Conservation (phyloP, 2,329 filamentous ascomycete genomes). For the Bipolaris bicolor region DNA sequence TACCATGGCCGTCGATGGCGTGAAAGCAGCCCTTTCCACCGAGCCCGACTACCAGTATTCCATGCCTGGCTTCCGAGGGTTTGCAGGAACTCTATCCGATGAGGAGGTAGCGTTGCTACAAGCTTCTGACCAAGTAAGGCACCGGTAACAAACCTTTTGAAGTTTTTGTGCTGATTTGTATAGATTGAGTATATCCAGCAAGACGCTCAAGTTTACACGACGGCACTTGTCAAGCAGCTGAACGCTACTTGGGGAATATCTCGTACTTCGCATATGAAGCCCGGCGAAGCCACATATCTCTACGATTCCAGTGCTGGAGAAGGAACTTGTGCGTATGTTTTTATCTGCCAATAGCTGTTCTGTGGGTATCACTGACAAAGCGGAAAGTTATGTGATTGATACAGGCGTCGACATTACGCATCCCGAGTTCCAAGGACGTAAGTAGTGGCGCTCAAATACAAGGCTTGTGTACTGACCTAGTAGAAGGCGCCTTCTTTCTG, state of each 20-base stretch:
- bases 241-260: slow-evolving; percentile 50
- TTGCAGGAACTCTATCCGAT: too few species aligned
- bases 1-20: too few species aligned
- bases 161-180: background rate
- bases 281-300: slow-evolving; percentile 41
- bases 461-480: background rate
- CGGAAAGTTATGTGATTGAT: slow-evolving; percentile 63
- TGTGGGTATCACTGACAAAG: background rate
- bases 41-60: too few species aligned
- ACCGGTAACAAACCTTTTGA: too few species aligned
- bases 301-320: slow-evolving; percentile 48
- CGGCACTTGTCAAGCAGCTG: slow-evolving; percentile 41
- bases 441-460: slow-evolving; percentile 7
- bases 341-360: background rate
- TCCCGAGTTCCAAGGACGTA: slow-evolving; percentile 47
- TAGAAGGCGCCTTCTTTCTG: slow-evolving; percentile 33
- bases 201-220: slow-evolving; percentile 38
- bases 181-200: slow-evolving; percentile 45
- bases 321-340: slow-evolving; percentile 51
- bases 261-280: slow-evolving; percentile 45
- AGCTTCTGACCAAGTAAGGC: too few species aligned
- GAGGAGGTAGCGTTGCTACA: too few species aligned
- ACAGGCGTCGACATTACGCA: slow-evolving; percentile 66
- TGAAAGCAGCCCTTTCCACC: too few species aligned
- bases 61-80: too few species aligned